Evolutionary conservation across 1,284 basidiomycete species (phyloP).

Genomic region (Clitocybe nebularis): DNA sequence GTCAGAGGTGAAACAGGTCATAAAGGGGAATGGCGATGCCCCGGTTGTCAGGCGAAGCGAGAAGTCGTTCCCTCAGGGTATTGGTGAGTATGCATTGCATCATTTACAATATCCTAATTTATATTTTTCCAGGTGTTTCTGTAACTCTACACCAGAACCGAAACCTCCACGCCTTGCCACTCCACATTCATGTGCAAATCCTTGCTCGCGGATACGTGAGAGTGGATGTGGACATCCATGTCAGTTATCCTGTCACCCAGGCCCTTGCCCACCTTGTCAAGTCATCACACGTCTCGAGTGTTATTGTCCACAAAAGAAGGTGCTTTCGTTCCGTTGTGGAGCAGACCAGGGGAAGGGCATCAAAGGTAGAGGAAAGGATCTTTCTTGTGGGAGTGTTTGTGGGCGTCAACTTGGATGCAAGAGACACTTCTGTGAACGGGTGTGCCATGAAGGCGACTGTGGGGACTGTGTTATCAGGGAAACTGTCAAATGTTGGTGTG

Average conservation of each 20-base stretch:
- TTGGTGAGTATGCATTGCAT: slow-evolving; percentile 38
- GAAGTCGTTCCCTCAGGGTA: slow-evolving; percentile 64
- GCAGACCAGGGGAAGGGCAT: slow-evolving; percentile 27
- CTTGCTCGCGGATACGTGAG: slow-evolving; percentile 65
- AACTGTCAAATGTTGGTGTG: slow-evolving; percentile 71
- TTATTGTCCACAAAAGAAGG: slow-evolving; percentile 59
- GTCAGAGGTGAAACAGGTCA: slow-evolving; percentile 61
- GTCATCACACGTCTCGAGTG: slow-evolving; percentile 53
- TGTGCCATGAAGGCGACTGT: slow-evolving; percentile 77
- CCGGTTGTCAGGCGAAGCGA: slow-evolving; percentile 80
- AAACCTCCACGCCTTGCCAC: slow-evolving; percentile 65
- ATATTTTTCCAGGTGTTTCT: slow-evolving; percentile 69
- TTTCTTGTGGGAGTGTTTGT: slow-evolving; percentile 71
- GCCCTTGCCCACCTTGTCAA: slow-evolving; percentile 51
- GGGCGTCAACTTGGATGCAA: slow-evolving; percentile 57
- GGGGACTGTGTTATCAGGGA: slow-evolving; percentile 56
- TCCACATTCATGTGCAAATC: slow-evolving; percentile 83
- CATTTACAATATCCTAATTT: slow-evolving; percentile 4
- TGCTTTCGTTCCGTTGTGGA: slow-evolving; percentile 62
- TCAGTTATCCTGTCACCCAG: slow-evolving; percentile 60
- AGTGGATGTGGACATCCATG: slow-evolving; percentile 76
- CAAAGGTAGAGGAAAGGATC: slow-evolving; percentile 20
- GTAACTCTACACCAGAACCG: slow-evolving; percentile 70
- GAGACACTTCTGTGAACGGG: slow-evolving; percentile 57
- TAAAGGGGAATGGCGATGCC: slow-evolving; percentile 81